phyloP scores from a whole-genome alignment of 129 eudicot genomes.

The Ambrosia artemisiifolia region DNA sequence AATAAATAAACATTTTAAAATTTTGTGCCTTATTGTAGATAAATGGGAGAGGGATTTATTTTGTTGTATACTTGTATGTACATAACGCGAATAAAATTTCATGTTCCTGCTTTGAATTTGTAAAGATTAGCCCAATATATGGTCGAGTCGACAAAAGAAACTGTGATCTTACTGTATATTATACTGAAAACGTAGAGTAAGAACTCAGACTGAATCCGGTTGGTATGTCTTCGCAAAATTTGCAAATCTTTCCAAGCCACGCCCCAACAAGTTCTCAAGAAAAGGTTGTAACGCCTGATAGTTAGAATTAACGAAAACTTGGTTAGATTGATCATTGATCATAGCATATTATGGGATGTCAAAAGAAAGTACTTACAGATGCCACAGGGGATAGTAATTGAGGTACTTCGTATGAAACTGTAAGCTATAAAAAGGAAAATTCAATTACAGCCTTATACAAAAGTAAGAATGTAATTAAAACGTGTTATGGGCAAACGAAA shows the following conservation, averaged over 20 bases:
- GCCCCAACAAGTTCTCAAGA: conserved; percentile 56
- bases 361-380: conserved; percentile 55
- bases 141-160: not conserved
- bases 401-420: conserved; percentile 95
- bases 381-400: conserved; percentile 80
- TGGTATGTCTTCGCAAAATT: conserved; percentile 55
- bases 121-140: not conserved
- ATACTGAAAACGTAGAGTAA: conserved; percentile 9
- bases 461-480: conserved; percentile 11
- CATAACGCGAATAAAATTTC: not conserved
- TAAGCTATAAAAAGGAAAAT: conserved; percentile 54
- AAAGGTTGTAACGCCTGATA: conserved; percentile 87
- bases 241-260: conserved; percentile 82
- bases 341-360: not conserved
- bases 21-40: not conserved
- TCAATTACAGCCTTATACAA: not conserved
- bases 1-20: conserved; percentile 14
- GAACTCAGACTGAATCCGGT: conserved; percentile 37
- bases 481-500: conserved; percentile 15
- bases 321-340: not conserved
- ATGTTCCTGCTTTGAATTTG: conserved; percentile 1
- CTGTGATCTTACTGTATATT: conserved; percentile 9
- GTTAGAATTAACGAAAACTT: not conserved
- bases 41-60: not conserved
- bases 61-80: conserved; percentile 10